Base-by-base conservation (phyloP, 257 asterid species). In the Solanum megistacrolobum region DNA sequence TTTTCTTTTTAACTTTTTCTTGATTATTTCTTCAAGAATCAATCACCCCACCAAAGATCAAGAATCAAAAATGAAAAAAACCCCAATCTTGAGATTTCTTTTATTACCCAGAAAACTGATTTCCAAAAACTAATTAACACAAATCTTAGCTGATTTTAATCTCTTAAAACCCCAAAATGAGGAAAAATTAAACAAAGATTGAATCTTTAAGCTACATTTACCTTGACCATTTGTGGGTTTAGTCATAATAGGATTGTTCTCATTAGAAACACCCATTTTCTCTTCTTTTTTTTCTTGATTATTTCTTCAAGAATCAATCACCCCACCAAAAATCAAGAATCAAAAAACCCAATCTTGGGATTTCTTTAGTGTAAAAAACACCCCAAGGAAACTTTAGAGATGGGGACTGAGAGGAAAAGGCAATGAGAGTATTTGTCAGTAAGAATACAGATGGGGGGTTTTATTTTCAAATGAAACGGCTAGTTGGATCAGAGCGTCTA, bases 391-490 rank as follows among this genome's bases (percentile, higher is more conserved):
- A 8, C 31, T 41, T 35, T 89, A 34, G 88, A 58, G 87, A 89
- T 83, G 55, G 34, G 16, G 82, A 46, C 46, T 72, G 35, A 18
- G 89, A 78, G 84, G 86, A 88, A 72, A 48, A 12, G 13, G 62
- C 62, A 41, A 14, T 27, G 36, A 55, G 93, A 90, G 90, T 91
- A 90, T 92, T 87, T 92, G 95, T 89, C 93, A 87, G 86, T 46
- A 87, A 10, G 31, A 27, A 34, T 83, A 27, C 29, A 65, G 38
- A 18, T 85, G 86, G 16, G 16, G 87, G 23, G 2, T 16, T 85
- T 25, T 52, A 85, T 90, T 94, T 95, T 95, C 93, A 93, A 95
- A 94, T 91, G 87, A 86, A 95, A 95, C 98, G 98, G 98, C 98
- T 94, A 95, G 95, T 93, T 92, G 91, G 92, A 89, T 89, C 73